These are phyloP conservation scores for Trichomonas vaginalis DNA, from an alignment of 208 protist genomes.

Conservation along the genomic window DNA sequence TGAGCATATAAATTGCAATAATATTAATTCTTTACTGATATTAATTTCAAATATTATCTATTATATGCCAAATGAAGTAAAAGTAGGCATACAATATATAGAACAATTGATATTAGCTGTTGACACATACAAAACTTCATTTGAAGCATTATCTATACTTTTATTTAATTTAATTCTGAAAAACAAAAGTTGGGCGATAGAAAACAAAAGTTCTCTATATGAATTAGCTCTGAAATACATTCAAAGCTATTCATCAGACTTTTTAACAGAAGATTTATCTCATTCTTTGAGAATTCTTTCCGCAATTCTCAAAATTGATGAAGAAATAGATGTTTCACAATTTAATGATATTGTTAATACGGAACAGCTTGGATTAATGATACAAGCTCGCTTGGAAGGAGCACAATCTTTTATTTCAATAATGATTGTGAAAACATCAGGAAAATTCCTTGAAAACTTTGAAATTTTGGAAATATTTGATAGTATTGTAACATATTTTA, in stretches of 20 bases:
- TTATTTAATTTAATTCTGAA: neutral
- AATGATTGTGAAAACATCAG: neutral
- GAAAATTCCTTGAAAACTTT: neutral
- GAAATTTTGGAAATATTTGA: neutral
- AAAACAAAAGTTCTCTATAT: neutral
- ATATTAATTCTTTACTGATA: neutral
- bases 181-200: neutral
- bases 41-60: neutral
- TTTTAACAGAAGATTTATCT: neutral
- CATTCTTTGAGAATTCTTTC: neutral
- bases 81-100: neutral
- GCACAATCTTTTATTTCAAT: neutral
- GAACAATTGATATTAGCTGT: neutral
- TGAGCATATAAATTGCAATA: neutral
- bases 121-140: neutral
- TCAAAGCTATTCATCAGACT: neutral
- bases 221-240: neutral
- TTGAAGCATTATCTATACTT: neutral
- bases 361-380: neutral
- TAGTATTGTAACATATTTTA: neutral
- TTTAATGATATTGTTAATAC: neutral
- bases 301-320: neutral
- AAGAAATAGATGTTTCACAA: neutral
- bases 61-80: neutral
- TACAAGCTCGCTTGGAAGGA: neutral